Conservation (phyloP, 1,139 yeast genomes). For the Saccharomyces hybrid region DNA sequence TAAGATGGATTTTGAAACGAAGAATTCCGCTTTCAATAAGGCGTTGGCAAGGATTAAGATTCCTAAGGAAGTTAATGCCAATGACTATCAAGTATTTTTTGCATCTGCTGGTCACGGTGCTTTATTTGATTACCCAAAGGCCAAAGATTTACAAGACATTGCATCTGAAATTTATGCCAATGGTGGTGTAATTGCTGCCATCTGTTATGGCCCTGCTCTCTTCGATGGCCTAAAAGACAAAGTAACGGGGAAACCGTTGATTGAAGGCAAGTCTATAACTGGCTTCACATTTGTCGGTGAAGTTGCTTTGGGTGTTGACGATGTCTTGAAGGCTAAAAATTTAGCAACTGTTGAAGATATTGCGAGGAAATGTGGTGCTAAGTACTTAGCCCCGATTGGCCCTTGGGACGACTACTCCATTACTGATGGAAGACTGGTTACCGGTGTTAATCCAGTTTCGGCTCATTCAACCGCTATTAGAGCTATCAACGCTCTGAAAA, state of each 20-base stretch:
- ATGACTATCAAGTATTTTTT: constrained; percentile 46
- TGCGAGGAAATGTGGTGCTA: constrained; percentile 38
- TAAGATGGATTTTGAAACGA: constrained; percentile 34
- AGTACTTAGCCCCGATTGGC: constrained; percentile 39
- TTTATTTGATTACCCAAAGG: constrained; percentile 50
- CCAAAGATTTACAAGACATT: constrained; percentile 40
- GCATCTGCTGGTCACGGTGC: constrained; percentile 65
- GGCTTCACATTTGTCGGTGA: constrained; percentile 59
- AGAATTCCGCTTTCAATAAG: constrained; percentile 36
- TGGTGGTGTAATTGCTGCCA: constrained; percentile 53
- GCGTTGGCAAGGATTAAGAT: constrained; percentile 31
- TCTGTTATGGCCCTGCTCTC: constrained; percentile 60
- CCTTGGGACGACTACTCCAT: constrained; percentile 50
- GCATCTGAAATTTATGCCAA: constrained; percentile 42
- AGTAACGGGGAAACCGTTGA: constrained; percentile 39
- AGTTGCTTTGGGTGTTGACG: constrained; percentile 35
- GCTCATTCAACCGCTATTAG: constrained; percentile 31
- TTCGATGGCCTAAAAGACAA: constrained; percentile 41
- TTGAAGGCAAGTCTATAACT: constrained; percentile 48
- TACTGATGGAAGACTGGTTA: constrained; percentile 48
- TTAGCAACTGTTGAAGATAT: constrained; percentile 36
- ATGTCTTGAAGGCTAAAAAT: constrained; percentile 33
- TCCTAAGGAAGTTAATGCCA: constrained; percentile 35
- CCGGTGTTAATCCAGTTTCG: constrained; percentile 59
- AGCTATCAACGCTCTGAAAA: constrained; percentile 7